Evolutionary conservation across 108 stramenopile species (phyloP).

Genomic region (Pseudonitzschia pungens): DNA sequence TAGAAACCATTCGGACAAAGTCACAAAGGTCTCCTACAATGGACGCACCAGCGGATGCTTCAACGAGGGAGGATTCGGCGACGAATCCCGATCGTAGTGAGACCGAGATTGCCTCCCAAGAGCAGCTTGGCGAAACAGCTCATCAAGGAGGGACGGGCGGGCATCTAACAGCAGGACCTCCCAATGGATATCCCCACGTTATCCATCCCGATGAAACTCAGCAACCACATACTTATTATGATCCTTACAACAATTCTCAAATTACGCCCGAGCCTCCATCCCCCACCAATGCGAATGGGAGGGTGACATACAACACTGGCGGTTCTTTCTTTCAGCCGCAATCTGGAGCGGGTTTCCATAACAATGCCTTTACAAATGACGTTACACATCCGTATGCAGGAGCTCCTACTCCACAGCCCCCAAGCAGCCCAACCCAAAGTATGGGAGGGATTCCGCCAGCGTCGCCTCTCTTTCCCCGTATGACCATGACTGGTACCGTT

Average conservation of each 20-base stretch:
- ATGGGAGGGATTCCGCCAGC: constrained; percentile 33
- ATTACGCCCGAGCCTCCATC: constrained; percentile 45
- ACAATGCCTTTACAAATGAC: constrained; percentile 18
- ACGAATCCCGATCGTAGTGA: background rate
- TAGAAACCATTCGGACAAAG: background rate
- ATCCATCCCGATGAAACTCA: constrained; percentile 35
- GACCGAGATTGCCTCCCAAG: background rate
- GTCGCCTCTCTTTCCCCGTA: constrained; percentile 56
- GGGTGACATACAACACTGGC: constrained; percentile 25
- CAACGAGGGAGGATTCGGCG: background rate
- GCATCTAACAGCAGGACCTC: constrained; percentile 11
- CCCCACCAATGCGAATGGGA: constrained; percentile 21
- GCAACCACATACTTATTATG: constrained; percentile 31
- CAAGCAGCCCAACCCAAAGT: constrained; percentile 38
- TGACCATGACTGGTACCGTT: constrained; percentile 9
- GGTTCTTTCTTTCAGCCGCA: constrained; percentile 33
- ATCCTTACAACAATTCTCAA: constrained; percentile 31
- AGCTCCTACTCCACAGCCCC: constrained; percentile 18
- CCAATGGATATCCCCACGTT: constrained; percentile 25
- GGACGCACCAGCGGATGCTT: background rate
- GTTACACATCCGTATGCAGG: constrained; percentile 24
- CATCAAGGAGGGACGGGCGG: constrained; percentile 1
- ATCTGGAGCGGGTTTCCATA: constrained; percentile 20
- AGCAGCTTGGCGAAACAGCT: background rate
- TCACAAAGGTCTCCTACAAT: constrained; percentile 1